Evolutionary conservation across 805 yeast genomes (phyloP), one percentile per base, ranked within the genome.

Genomic region (Komagataella mondaviorum): DNA sequence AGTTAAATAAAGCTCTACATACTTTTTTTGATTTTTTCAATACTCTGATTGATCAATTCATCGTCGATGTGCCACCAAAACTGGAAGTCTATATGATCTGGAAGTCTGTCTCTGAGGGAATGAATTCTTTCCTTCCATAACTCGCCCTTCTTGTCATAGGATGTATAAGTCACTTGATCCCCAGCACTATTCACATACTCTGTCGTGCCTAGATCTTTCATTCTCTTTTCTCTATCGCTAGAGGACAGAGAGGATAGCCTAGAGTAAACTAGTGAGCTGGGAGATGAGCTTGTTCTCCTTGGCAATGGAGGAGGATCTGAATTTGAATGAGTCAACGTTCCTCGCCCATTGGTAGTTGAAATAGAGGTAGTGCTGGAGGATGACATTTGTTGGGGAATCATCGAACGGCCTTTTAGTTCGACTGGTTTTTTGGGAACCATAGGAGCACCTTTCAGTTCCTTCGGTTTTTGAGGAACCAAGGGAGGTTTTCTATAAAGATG

Each of bases 101-200:
- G 78, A 18, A 77, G 62, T 51, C 61, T 63, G 48, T 63, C 59
- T 7, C 69, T 61, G 8, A 80, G 39, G 10, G 39, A 3, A 30
- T 30, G 39, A 30, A 80, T 68, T 47, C 88, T 69, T 36, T 67
- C 66, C 51, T 71, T 73, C 90, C 90, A 83, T 17, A 68, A 57
- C 18, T 77, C 81, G 22, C 72, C 72, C 47, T 69, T 73, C 52
- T 72, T 77, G 55, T 80, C 86, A 14, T 59, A 30, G 12, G 3
- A 10, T 30, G 39, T 30, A 8, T 30, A 30, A 30, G 39, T 30
- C 39, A 30, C 39, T 30, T 30, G 39, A 30, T 30, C 39, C 6
- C 39, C 39, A 8, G 39, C 39, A 8, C 39, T 30, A 8, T 10
- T 30, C 6, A 30, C 14, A 30, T 30, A 30, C 14, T 30, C 39